Conservation (phyloP, 2,329 filamentous ascomycete species). For the Aspergillus sp. region DNA sequence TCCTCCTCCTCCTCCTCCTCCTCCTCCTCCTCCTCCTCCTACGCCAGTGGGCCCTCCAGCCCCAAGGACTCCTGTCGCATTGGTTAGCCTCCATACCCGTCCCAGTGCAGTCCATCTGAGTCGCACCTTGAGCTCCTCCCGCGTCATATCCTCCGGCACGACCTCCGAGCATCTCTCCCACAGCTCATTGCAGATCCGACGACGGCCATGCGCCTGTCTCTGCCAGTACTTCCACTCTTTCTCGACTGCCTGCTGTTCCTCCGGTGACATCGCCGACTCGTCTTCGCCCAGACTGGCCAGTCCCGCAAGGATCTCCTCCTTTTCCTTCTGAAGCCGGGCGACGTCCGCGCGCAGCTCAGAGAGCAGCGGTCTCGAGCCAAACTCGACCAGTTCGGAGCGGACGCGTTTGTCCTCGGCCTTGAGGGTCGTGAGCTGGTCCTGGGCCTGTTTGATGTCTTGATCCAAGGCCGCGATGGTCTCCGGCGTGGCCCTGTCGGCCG, state of each 20-base stretch:
- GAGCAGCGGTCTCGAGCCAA: slow-evolving; percentile 43
- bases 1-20: too few relatives aligned
- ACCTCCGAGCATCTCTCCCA: slow-evolving; percentile 42
- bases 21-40: too few relatives aligned
- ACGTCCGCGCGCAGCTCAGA: slow-evolving; percentile 41
- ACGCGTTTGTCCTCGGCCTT: slow-evolving; percentile 41
- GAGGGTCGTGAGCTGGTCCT: slow-evolving; percentile 35
- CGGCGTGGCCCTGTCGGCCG: slow-evolving; percentile 39
- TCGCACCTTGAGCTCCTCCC: slow-evolving; percentile 45
- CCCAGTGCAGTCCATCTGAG: slow-evolving; percentile 1
- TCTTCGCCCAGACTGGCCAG: slow-evolving; percentile 35
- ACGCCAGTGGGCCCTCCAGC: slow-evolving; percentile 21
- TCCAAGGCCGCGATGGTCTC: slow-evolving; percentile 44
- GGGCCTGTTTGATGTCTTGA: slow-evolving; percentile 38
- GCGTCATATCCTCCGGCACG: slow-evolving; percentile 39
- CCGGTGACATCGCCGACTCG: slow-evolving; percentile 36
- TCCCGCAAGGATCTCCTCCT: slow-evolving; percentile 29
- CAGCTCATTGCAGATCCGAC: slow-evolving; percentile 42
- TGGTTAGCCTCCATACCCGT: neutral
- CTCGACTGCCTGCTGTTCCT: slow-evolving; percentile 41
- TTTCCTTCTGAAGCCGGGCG: slow-evolving; percentile 36
- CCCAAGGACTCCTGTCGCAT: slow-evolving; percentile 26
- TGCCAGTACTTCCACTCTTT: slow-evolving; percentile 40
- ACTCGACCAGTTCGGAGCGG: slow-evolving; percentile 37
- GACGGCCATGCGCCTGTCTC: slow-evolving; percentile 30